A percentile compares a stretch with the other conserved stretches of the same genome.
Conservation (phyloP, 768 basidiomycete species). For the Boletus huronensis region DNA sequence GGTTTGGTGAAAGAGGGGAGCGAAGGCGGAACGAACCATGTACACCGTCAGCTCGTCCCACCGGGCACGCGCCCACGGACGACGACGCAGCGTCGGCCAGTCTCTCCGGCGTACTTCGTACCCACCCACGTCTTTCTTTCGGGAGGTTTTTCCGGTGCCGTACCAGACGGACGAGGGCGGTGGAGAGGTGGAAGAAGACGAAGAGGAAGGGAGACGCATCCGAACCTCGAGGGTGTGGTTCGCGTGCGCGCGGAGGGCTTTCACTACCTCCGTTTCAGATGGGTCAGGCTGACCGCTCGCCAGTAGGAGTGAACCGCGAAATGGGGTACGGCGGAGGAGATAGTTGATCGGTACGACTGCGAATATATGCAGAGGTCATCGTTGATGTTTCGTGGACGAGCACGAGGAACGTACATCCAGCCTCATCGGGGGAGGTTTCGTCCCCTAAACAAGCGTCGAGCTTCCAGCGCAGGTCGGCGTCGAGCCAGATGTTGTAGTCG, state of each 20-base stretch:
- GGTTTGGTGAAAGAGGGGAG: not conserved
- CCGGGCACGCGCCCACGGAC: conserved; percentile 35
- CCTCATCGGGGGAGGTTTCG: conserved; percentile 16
- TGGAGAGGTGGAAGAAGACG: conserved; percentile 4
- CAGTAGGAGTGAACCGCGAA: conserved; percentile 18
- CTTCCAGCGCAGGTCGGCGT: conserved; percentile 50
- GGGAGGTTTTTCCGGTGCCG: conserved; percentile 27
- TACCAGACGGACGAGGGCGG: conserved; percentile 41
- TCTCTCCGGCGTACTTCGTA: conserved; percentile 65
- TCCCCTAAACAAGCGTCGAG: conserved; percentile 36
- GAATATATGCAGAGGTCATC: not conserved
- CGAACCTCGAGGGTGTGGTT: conserved; percentile 53
- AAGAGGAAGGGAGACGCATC: conserved; percentile 43
- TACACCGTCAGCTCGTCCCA: conserved; percentile 71
- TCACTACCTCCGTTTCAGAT: conserved; percentile 50
- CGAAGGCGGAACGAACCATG: conserved; percentile 41
- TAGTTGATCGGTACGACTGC: conserved; percentile 60
- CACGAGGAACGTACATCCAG: conserved; percentile 49
- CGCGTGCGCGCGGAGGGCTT: conserved; percentile 53
- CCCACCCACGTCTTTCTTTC: conserved; percentile 41
- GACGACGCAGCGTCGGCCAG: conserved; percentile 31
- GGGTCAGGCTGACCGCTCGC: conserved; percentile 6
- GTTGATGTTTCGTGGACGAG: not conserved
- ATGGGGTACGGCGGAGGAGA: conserved; percentile 41
- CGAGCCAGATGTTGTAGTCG: conserved; percentile 64